Percentiles rank a stretch among this genome's conserved stretches.
Conservation (phyloP, 129 eudicot genomes). For the Solidago caesia region DNA sequence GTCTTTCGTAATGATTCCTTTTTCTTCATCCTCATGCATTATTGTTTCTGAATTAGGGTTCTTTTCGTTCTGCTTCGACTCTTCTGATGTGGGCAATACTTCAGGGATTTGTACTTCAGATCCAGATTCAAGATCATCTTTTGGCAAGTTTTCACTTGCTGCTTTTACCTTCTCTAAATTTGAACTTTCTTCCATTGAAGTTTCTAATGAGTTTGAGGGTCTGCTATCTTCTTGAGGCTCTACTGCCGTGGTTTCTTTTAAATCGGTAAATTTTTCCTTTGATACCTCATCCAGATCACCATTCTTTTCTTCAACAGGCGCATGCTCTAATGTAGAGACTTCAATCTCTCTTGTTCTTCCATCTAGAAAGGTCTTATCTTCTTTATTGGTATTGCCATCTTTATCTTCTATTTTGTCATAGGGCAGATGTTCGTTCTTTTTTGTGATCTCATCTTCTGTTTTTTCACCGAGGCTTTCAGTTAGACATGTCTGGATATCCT, state of each 20-base stretch:
- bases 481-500: slow-evolving; percentile 18
- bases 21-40: slow-evolving; percentile 24
- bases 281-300: slow-evolving; percentile 26
- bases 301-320: slow-evolving; percentile 22
- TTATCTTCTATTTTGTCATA: slow-evolving; percentile 19
- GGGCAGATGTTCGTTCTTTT: slow-evolving; percentile 23
- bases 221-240: slow-evolving; percentile 27
- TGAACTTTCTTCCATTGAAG: slow-evolving; percentile 23
- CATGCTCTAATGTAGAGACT: slow-evolving; percentile 26
- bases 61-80: slow-evolving; percentile 24
- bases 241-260: slow-evolving; percentile 34
- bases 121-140: slow-evolving; percentile 17
- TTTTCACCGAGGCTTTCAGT: slow-evolving; percentile 24
- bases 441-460: slow-evolving; percentile 23
- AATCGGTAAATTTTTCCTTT: slow-evolving; percentile 15
- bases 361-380: slow-evolving; percentile 16
- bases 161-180: slow-evolving; percentile 20
- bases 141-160: slow-evolving; percentile 22
- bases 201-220: background rate
- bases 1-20: slow-evolving; percentile 6
- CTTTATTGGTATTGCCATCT: slow-evolving; percentile 12
- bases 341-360: slow-evolving; percentile 29
- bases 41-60: slow-evolving; percentile 12
- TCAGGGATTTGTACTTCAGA: slow-evolving; percentile 31
- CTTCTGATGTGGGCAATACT: slow-evolving; percentile 25